Evolutionary conservation across 306 rosid genomes (phyloP), one percentile per base, ranked within the genome.

Genomic region (Adenanthera pavonina): DNA sequence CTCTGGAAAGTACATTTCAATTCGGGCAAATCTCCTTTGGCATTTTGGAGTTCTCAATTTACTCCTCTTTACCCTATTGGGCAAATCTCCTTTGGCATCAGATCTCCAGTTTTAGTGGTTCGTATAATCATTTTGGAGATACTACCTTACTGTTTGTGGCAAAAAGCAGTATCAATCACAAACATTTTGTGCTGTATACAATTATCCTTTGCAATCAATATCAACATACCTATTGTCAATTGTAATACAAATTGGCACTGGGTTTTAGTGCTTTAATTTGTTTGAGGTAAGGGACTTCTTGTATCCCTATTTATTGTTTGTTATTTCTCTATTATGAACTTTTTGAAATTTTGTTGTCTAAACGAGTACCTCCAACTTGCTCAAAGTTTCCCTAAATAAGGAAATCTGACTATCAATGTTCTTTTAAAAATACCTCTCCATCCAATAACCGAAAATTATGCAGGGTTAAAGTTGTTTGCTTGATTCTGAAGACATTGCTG

Each of bases 11-110:
- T 92, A 85, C 88, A 72, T 87, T 83, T 79, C 87, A 74, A 83
- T 69, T 80, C 77, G 92, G 97, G 97, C 97, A 96, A 93, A 96
- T 93, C 98, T 96, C 90, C 97, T 94, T 94, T 94, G 97, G 97
- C 97, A 92, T 89, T 90, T 89, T 69, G 49, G 91, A 84, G 92
- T 91, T 86, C 43, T 84, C 8, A 5, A 72, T 89, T 8, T 94
- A 87, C 92, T 91, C 89, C 74, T 49, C 52, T 82, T 35, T 82
- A 85, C 77, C 89, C 77, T 67, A 54, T 82, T 64, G 77, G 97
- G 91, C 90, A 89, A 88, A 83, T 86, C 92, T 91, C 88, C 86
- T 89, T 90, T 89, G 92, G 91, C 85, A 78, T 84, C 85, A 57
- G 20, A 74, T 84, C 90, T 87, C 87, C 87, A 54, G 87, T 87